These are phyloP conservation scores for Priceomyces castillae DNA, from an alignment of 805 yeast genomes.

Conservation along the genomic window DNA sequence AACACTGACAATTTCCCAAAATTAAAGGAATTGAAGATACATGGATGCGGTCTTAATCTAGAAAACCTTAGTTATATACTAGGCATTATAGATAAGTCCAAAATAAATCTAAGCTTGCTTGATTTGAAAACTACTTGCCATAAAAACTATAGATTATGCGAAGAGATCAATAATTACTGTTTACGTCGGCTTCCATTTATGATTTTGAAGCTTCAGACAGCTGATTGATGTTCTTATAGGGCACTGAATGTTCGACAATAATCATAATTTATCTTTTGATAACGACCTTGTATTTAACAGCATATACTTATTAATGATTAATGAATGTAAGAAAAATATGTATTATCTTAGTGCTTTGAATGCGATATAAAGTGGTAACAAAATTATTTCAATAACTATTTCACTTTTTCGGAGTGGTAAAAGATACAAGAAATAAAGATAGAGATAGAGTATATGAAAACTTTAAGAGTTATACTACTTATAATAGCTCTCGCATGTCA, in stretches of 20 bases:
- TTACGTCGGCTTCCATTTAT: constrained; percentile 1
- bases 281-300: too few relatives aligned
- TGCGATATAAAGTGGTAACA: too few relatives aligned
- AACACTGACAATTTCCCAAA: constrained; percentile 13
- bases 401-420: too few relatives aligned
- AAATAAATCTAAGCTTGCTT: constrained; percentile 1
- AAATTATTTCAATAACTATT: too few relatives aligned
- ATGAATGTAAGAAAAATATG: neutral
- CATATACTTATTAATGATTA: too few relatives aligned
- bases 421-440: too few relatives aligned
- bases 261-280: too few relatives aligned
- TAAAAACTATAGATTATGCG: neutral
- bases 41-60: constrained; percentile 23
- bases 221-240: too few relatives aligned
- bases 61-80: constrained; percentile 5
- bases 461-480: neutral
- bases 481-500: neutral
- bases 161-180: constrained; percentile 2
- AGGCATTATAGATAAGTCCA: neutral
- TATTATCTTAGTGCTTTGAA: neutral
- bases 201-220: constrained; percentile 4
- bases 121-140: constrained; percentile 6
- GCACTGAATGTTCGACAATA: too few relatives aligned
- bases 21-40: constrained; percentile 14
- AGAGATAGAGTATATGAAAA: neutral